Evolutionary conservation across 345 rosid genomes (phyloP), one percentile per base, ranked within the genome.

Genomic region (Hypericum androsaemum): DNA sequence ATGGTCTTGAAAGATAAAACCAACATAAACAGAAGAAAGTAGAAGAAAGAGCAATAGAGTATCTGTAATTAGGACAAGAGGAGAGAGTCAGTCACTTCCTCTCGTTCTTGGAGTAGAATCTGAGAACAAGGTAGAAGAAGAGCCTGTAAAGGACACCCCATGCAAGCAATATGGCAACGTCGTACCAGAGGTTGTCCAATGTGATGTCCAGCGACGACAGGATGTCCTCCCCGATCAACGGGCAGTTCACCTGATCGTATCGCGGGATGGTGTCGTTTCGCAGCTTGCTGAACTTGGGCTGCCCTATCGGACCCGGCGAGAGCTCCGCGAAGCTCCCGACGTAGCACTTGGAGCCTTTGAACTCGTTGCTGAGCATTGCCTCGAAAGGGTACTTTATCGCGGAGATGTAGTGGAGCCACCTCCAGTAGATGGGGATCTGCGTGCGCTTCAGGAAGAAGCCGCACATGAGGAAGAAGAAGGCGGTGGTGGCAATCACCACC

Each of bases 381-480:
- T 82, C 86, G 7, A 80, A 82, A 0, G 86, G 89, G 56, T 82
- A 80, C 50, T 79, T 80, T 42, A 79, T 82, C 39, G 85, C 81
- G 5, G 86, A 82, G 3, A 77, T 57, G 61, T 75, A 80, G 56
- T 80, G 89, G 12, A 82, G 75, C 89, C 83, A 80, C 40, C 78
- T 65, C 86, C 83, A 79, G 16, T 45, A 63, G 10, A n/a, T 0
- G 35, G 80, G 85, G 42, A 80, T 82, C 41, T 71, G 65, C 0
- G 53, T 43, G 15, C 74, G 45, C 68, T 75, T 77, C 50, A 80
- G 47, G 71, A 80, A 77, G 59, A 82, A 80, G 8, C 85, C 83
- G 3, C 86, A 80, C 1, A 80, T 77, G 14, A 82, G 73, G 72
- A 77, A 82, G 75, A 80, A 82, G 10, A 80, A 76, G 44, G 83